phyloP scores from a whole-genome alignment of 2,329 filamentous ascomycete genomes.

The Chrysoporthe austroafricana region DNA sequence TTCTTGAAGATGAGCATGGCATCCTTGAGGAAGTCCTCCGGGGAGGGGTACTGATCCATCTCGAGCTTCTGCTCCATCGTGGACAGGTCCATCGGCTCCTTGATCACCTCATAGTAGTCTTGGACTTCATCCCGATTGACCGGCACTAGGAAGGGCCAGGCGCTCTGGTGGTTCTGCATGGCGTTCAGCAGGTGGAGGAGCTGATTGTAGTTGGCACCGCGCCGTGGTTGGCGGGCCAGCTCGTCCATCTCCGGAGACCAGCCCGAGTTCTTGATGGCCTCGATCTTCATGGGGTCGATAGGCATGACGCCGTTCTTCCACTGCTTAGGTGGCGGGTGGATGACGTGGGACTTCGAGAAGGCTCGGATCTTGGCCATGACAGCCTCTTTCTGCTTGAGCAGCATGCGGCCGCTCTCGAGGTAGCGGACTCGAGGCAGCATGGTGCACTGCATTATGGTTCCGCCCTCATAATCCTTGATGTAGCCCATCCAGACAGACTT shows the following conservation, averaged over 20 bases:
- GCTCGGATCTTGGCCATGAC: conserved; percentile 94
- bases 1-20: conserved; percentile 91
- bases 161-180: conserved; percentile 88
- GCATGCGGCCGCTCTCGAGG: conserved; percentile 88
- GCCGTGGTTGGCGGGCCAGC: conserved; percentile 88
- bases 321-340: conserved; percentile 82
- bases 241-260: conserved; percentile 99
- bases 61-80: conserved; percentile 97
- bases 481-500: conserved; percentile 97
- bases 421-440: conserved; percentile 97
- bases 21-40: conserved; percentile 91
- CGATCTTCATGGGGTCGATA: conserved; percentile 85
- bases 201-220: conserved; percentile 95
- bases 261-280: conserved; percentile 86
- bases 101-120: conserved; percentile 99
- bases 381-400: conserved; percentile 95
- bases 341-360: conserved; percentile 83
- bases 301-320: conserved; percentile 76
- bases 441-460: conserved; percentile 98
- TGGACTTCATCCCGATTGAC: conserved; percentile 95
- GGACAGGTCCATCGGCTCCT: conserved; percentile 92
- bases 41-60: conserved; percentile 86
- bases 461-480: conserved; percentile 99
- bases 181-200: conserved; percentile 91
- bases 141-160: conserved; percentile 93